Evolutionary conservation across 1,284 basidiomycete species (phyloP).

Genomic region (Tetrapyrgos nigripes): DNA sequence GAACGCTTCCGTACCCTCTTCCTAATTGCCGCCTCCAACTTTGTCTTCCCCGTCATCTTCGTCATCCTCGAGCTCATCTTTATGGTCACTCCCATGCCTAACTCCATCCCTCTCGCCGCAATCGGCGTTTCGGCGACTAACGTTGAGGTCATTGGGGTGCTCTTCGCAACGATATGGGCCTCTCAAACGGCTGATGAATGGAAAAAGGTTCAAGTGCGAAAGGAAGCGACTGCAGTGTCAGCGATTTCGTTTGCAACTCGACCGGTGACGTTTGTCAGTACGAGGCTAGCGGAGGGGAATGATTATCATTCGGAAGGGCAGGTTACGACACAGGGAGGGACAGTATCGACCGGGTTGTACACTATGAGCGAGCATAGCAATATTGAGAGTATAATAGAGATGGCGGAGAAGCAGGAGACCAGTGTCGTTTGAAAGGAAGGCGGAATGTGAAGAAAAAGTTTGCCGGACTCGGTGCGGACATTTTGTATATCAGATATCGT

Average conservation of each 20-base stretch:
- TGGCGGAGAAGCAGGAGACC: too few species aligned
- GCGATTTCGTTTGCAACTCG: background rate
- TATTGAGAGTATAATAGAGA: too few species aligned
- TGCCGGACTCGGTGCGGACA: too few species aligned
- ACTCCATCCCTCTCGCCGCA: background rate
- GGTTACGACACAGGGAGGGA: background rate
- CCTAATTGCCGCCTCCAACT: constrained; percentile 10
- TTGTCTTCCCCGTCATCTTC: constrained; percentile 3
- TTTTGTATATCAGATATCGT: too few species aligned
- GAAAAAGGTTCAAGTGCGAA: background rate
- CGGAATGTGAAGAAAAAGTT: too few species aligned
- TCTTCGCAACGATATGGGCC: background rate
- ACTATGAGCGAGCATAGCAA: background rate
- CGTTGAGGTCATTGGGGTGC: background rate
- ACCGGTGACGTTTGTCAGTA: background rate
- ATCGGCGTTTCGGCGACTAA: background rate
- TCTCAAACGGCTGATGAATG: background rate
- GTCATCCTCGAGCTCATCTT: background rate
- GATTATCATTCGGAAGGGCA: background rate
- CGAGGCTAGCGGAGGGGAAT: background rate
- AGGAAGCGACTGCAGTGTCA: background rate
- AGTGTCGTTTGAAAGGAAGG: too few species aligned
- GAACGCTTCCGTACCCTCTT: constrained; percentile 3
- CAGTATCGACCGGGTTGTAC: background rate
- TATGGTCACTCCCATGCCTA: background rate